Base-by-base conservation (phyloP, 2,329 filamentous ascomycete species). In the Tolypocladium album region DNA sequence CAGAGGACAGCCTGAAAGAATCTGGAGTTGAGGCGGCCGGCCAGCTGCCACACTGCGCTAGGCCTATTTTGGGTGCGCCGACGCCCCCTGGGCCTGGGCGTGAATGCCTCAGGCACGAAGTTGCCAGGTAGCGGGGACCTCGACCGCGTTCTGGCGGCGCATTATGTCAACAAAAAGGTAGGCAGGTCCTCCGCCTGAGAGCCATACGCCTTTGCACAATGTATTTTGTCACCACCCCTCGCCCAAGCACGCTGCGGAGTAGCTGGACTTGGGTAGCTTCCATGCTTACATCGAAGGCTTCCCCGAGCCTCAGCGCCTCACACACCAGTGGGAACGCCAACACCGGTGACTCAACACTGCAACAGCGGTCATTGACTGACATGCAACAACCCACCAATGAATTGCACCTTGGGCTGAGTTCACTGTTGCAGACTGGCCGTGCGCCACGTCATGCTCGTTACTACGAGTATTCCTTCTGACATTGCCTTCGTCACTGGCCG, bases 21-120 rank as follows among this genome's bases (percentile, higher is more conserved):
- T 75, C 75, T 77, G 71, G 72, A 72, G 68, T 74, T 72, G 68
- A 73, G 71, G 70, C 70, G 71, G 73, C 70, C 72, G 70, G 71
- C 72, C 68, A 67, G 59, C 64, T 63, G 65, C 64, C 55, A 50
- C 56, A 61, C 34, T 8, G 55, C 69, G 66, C 76, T 78, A 78
- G 63, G n/a, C 74, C 67, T 50, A 6, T 61, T 68, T 61, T 34
- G 66, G 68, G 34, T 31, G 24, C 40, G 59, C 58, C 59, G 55
- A 61, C 61, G 60, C 60, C 64, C 63, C 63, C 61, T 61, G 53
- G 60, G 61, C 59, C 47, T 7, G n/a, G 42, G 31, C 24, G 17
- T 63, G 27, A 36, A 13, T 68, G 69, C 70, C 69, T 72, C 43
- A 71, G 69, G 69, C 66, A 56, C 13, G 2, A 22, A 38, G 42